A percentile compares a stretch with the other conserved stretches of the same genome.
These are phyloP conservation scores for Scorias spongiosa DNA, from an alignment of 2,329 filamentous ascomycete genomes.

Conservation along the genomic window DNA sequence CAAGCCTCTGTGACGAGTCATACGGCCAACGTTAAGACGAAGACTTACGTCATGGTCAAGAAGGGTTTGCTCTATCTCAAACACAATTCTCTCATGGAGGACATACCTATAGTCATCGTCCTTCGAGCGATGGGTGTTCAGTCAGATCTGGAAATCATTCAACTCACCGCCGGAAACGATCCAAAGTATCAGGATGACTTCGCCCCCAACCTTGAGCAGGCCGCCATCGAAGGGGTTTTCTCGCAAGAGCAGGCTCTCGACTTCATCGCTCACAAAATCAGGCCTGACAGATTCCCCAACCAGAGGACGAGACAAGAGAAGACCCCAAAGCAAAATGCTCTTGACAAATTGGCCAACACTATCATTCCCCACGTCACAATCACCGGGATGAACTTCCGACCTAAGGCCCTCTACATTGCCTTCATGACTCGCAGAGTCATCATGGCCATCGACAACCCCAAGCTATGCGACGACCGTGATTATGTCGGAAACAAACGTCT, in stretches of 20 bases:
- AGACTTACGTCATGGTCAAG: slow-evolving; percentile 88
- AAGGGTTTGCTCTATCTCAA: slow-evolving; percentile 81
- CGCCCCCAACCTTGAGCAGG: slow-evolving; percentile 86
- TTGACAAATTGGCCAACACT: slow-evolving; percentile 83
- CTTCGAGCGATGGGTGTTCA: slow-evolving; percentile 88
- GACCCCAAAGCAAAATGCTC: slow-evolving; percentile 76
- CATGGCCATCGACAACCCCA: slow-evolving; percentile 82
- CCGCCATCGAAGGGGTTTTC: slow-evolving; percentile 65
- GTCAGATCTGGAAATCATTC: slow-evolving; percentile 87
- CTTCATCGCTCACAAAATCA: slow-evolving; percentile 73
- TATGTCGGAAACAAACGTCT: slow-evolving; percentile 96
- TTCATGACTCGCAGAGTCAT: slow-evolving; percentile 95
- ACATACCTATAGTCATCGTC: slow-evolving; percentile 86
- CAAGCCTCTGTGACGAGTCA: slow-evolving; percentile 95
- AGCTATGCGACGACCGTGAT: slow-evolving; percentile 86
- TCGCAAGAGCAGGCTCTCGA: slow-evolving; percentile 94
- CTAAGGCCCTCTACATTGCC: slow-evolving; percentile 92
- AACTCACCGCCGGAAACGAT: slow-evolving; percentile 78
- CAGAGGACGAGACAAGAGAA: slow-evolving; percentile 34
- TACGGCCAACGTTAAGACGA: slow-evolving; percentile 93
- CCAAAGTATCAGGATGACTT: slow-evolving; percentile 88
- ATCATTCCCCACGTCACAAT: slow-evolving; percentile 93
- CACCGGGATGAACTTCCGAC: slow-evolving; percentile 79
- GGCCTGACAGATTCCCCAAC: slow-evolving; percentile 57
- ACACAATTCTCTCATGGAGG: slow-evolving; percentile 85